Base-by-base conservation (phyloP, 805 yeast species). In the Zygoascus biomembranicola region DNA sequence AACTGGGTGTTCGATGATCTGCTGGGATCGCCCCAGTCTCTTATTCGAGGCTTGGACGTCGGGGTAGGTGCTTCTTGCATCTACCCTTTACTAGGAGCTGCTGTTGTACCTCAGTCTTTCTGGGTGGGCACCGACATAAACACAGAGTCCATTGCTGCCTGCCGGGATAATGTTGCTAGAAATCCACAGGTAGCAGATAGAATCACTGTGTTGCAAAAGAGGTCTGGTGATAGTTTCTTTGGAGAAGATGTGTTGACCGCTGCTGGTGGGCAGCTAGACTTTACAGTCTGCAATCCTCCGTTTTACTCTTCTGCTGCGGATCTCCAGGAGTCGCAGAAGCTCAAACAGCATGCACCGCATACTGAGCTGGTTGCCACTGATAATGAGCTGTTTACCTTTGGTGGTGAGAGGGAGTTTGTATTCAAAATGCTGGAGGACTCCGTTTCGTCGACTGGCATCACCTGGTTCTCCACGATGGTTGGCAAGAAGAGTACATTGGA, bases 261-360 rank as follows among this genome's bases (percentile, higher is more conserved):
- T 26, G 23, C 16, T 13, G 19, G 19, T 8, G 42, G 23, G 10
- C 43, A 50, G 16, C 18, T 57, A 23, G 55, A 53, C 32, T 70
- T 77, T 53, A 66, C 71, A 5, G 68, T 79, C 61, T 78, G 82
- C 60, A 78, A 78, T 58, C 83, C 83, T 2, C 83, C 83, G 1
- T 78, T 78, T 57, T 78, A 77, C 59, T 52, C 58, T 2, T 68
- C 75, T 0, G 10, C 26, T 0, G 64, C 60, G 1, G 80, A 76
- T 45, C 55, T 75, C 59, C 50, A 55, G 4, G 41, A 47, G 2
- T 61, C 63, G 14, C 43, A 52, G 8, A 43, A 43, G 1, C n/a
- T 39, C 4, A 77, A 77, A 56, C 31, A 44, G 5, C 13, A 8
- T 2, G 35, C 58, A 5, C 57, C 65, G 0, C 61, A 65, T 2